Percentiles rank a stretch among this genome's conserved stretches.
Evolutionary conservation across 768 basidiomycete genomes (phyloP).

Genomic region (Tulasnella calospora): DNA sequence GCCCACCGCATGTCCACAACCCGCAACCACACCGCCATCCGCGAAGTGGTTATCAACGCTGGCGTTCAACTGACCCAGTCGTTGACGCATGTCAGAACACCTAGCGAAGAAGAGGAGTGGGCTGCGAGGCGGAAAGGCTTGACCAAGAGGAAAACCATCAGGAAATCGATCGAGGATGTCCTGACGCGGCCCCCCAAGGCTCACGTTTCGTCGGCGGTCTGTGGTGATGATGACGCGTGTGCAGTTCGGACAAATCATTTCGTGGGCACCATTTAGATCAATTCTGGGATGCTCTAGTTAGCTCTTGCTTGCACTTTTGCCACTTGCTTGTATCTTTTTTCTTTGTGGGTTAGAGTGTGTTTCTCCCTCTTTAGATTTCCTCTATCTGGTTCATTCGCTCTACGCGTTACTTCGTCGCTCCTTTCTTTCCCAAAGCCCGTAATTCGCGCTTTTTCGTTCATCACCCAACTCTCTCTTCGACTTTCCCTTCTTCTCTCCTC

Average conservation of each 20-base stretch:
- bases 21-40: conserved; percentile 68
- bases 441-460: neutral
- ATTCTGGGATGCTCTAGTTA: neutral
- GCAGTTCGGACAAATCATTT: neutral
- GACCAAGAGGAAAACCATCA: conserved; percentile 27
- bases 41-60: conserved; percentile 60
- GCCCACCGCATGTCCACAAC: conserved; percentile 82
- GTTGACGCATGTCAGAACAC: neutral
- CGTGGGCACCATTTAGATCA: neutral
- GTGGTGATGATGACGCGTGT: neutral
- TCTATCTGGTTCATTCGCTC: neutral
- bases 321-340: neutral
- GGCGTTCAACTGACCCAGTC: conserved; percentile 34
- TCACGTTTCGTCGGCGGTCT: neutral
- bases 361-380: neutral
- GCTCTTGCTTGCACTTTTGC: neutral
- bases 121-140: conserved; percentile 38
- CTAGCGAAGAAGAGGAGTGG: conserved; percentile 40
- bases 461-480: neutral
- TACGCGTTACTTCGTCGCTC: neutral
- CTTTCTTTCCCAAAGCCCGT: neutral
- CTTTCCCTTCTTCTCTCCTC: neutral
- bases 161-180: neutral
- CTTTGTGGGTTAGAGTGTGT: neutral
- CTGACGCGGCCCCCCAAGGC: neutral